These are phyloP conservation scores for thale cress (Arabidopsis thaliana) DNA, from an alignment of 345 rosid genomes.

Conservation along the genomic window DNA sequence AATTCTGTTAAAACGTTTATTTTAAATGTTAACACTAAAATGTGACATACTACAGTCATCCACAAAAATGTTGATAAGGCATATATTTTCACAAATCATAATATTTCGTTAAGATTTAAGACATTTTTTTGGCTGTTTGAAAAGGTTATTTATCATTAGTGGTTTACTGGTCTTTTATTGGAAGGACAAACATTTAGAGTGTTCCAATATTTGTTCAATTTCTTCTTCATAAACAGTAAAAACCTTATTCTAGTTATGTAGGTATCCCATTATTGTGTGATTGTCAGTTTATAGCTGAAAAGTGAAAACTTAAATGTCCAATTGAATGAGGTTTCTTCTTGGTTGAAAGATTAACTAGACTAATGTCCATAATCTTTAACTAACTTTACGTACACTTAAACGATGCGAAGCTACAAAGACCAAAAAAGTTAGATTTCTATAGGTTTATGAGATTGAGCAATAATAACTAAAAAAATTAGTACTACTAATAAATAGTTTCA, in stretches of 20 bases:
- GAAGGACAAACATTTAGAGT: constrained; percentile 10
- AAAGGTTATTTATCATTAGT: not conserved
- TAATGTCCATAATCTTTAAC: constrained; percentile 31
- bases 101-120: not conserved
- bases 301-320: constrained; percentile 35
- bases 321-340: constrained; percentile 44
- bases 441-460: constrained; percentile 12
- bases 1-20: too few relatives aligned
- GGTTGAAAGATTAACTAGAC: constrained; percentile 13
- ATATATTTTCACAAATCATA: not conserved
- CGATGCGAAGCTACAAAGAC: constrained; percentile 22
- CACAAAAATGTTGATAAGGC: too few relatives aligned
- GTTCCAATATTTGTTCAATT: not conserved
- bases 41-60: not conserved
- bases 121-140: not conserved
- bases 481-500: not conserved
- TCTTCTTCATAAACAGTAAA: constrained; percentile 3
- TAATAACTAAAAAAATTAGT: not conserved
- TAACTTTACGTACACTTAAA: constrained; percentile 43
- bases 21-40: not conserved
- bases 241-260: constrained; percentile 18
- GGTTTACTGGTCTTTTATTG: not conserved
- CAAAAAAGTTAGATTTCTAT: not conserved
- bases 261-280: not conserved
- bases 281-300: constrained; percentile 27